These are phyloP conservation scores for Beauveria medogensis DNA, from an alignment of 2,329 filamentous ascomycete species.

Conservation along the genomic window DNA sequence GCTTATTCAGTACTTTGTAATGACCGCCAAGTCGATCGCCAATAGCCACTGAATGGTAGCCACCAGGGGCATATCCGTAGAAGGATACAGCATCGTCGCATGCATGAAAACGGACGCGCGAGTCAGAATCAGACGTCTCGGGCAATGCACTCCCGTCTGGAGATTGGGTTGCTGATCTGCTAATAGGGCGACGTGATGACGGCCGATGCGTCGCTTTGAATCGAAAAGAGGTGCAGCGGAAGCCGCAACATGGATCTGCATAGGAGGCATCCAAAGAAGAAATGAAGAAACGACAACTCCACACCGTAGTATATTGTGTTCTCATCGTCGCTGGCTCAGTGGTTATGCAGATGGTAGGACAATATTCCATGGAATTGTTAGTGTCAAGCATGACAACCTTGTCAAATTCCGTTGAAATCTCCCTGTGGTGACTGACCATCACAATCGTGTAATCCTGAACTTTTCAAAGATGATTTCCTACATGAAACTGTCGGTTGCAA, in stretches of 20 bases:
- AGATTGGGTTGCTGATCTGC: not conserved
- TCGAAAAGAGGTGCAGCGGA: not conserved
- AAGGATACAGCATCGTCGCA: not conserved
- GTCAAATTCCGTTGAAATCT: no score
- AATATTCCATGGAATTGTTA: no score
- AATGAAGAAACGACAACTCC: no score
- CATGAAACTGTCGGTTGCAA: no score
- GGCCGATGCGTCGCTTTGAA: not conserved
- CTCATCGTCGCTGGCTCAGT: no score
- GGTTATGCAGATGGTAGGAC: no score
- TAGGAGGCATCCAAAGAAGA: no score
- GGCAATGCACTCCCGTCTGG: not conserved
- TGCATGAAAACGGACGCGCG: not conserved
- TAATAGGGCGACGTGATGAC: not conserved
- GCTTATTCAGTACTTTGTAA: slow-evolving; percentile 29
- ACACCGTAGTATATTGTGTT: no score
- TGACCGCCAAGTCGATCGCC: slow-evolving; percentile 14
- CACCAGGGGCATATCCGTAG: not conserved
- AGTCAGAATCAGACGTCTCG: not conserved
- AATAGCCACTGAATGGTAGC: slow-evolving; percentile 7
- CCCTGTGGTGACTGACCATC: no score
- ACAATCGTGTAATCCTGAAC: no score
- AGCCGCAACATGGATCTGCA: not conserved
- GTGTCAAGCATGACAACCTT: no score
- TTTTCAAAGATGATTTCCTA: no score